Base-by-base conservation (phyloP, 331 rosid genomes). In the Malus hybrid region DNA sequence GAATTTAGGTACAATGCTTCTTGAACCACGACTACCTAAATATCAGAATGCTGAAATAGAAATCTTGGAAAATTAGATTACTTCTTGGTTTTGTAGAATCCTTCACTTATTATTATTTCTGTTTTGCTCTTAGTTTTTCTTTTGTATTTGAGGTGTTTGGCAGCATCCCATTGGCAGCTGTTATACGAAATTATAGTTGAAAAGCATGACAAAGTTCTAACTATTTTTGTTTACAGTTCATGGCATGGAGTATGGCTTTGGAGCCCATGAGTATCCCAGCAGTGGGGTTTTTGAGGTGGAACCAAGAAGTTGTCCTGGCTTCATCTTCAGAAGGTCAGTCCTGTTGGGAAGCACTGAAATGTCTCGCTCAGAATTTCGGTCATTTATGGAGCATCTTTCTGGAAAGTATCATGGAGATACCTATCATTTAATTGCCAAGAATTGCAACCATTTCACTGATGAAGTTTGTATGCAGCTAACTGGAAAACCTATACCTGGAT, bases 241-340 rank as follows among this genome's bases (percentile, higher is more conserved):
- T 76, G 96, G 89, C 63, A 57, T 84, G 88, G 99, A 95, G 81
- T 95, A 86, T 77, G 98, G 93, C 62, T 95, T 85, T 78, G 99
- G 99, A 82, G 99, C 97, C 75, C 99, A 95, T 57, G 98, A 95
- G 75, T 92, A 82, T 75, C 77, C 98, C 26, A 70, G 90, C 19
- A 95, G 98, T 84, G 98, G 99, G 72, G 90, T 95, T 77, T 95
- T 92, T 83, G 93, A 92, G 96, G 97, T 90, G 56, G 99, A 95
- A 80, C 99, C 98, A 75, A 92, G 83, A 86, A 92, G 89, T 85
- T 95, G 98, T 79, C 97, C 98, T 22, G 99, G 97, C 86, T 92
- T 90, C 86, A 87, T 90, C 85, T 95, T 92, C 80, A 87, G 99
- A 84, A 84, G 75, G 70, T 90, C 98, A 8, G 74, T 95, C 70